Evolutionary conservation across 345 rosid species (phyloP).

Genomic region (Populus simonii): DNA sequence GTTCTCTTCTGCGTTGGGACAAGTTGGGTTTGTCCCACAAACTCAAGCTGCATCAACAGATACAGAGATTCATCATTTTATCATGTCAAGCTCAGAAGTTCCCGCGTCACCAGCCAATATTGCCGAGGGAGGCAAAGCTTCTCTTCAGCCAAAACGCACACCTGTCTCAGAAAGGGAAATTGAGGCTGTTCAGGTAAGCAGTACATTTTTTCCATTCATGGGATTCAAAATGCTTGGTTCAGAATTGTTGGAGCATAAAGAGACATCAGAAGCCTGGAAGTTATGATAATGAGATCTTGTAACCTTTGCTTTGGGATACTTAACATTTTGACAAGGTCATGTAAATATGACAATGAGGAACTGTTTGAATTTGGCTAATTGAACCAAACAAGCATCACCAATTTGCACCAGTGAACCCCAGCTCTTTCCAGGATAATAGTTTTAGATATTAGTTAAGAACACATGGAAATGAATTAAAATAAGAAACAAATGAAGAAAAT

Average conservation of each 20-base stretch:
- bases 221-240: background rate
- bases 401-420: background rate
- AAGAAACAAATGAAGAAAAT: no score
- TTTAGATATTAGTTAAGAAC: no score
- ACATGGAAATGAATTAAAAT: no score
- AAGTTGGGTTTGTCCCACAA: conserved; percentile 19
- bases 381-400: background rate
- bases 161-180: conserved; percentile 69
- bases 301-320: background rate
- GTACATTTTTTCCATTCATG: background rate
- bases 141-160: conserved; percentile 79
- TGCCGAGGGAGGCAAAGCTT: conserved; percentile 71
- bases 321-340: background rate
- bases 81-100: conserved; percentile 48
- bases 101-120: conserved; percentile 52
- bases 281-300: background rate
- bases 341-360: background rate
- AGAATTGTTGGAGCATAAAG: background rate
- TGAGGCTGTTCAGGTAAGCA: conserved; percentile 59
- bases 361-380: background rate
- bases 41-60: conserved; percentile 22
- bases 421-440: background rate
- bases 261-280: background rate
- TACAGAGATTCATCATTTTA: conserved; percentile 10
- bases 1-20: background rate